Conservation (phyloP, 148 eudicot genomes). For the Rhododendron vialii region DNA sequence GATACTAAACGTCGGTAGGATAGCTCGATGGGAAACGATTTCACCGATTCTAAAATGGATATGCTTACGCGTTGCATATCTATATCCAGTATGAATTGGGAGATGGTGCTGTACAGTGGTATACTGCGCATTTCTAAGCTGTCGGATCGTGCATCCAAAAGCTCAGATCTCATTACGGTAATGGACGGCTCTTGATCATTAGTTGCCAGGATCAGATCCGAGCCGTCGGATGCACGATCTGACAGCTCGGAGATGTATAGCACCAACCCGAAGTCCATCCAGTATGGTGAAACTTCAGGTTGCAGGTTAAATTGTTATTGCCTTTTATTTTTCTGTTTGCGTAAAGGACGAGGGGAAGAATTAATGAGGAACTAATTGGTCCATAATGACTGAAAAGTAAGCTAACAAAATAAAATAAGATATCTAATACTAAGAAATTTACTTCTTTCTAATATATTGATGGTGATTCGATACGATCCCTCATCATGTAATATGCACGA, state of each 20-base stretch:
- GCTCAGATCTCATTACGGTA: no score
- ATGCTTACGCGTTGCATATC: not conserved
- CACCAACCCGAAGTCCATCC: no score
- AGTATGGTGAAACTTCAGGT: not conserved
- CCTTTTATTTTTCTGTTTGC: not conserved
- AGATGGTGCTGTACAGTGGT: no score
- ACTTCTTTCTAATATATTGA: not conserved
- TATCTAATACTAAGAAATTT: no score
- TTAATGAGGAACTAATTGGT: not conserved
- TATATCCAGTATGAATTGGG: not conserved
- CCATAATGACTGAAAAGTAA: not conserved
- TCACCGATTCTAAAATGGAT: not conserved
- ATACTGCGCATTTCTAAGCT: no score
- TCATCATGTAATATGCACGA: not conserved
- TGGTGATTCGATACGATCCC: not conserved
- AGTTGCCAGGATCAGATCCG: no score
- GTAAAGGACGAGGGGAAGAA: not conserved
- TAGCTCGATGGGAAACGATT: not conserved
- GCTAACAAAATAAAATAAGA: not conserved
- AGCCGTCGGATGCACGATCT: no score
- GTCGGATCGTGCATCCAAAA: no score
- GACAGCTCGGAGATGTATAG: no score
- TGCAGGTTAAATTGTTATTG: not conserved
- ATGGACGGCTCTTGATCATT: no score
- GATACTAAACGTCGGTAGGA: not conserved